Percentiles rank a stretch among this genome's conserved stretches.
Conservation (phyloP, 2,329 filamentous ascomycete species). For the Cucurbitaria berberidis region DNA sequence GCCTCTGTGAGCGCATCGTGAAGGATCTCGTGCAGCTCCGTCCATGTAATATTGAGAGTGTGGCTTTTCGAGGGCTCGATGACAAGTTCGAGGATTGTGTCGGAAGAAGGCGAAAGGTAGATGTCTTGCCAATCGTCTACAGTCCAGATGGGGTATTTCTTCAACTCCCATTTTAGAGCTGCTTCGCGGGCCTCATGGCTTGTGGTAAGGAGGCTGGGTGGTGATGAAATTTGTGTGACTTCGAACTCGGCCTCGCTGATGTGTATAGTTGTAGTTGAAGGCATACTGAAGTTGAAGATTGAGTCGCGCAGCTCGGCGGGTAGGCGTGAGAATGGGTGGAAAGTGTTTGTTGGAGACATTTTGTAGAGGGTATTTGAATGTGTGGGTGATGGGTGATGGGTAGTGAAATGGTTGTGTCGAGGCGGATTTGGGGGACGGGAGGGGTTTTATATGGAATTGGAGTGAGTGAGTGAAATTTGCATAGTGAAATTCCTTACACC, state of each 20-base stretch:
- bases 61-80: constrained; percentile 8
- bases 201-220: constrained; percentile 8
- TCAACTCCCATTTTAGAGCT: constrained; percentile 6
- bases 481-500: background rate
- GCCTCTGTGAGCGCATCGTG: constrained; percentile 12
- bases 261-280: background rate
- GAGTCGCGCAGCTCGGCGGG: background rate
- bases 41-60: constrained; percentile 19
- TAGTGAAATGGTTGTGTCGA: background rate
- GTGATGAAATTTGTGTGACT: constrained; percentile 12
- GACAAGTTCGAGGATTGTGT: constrained; percentile 14
- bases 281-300: background rate
- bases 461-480: background rate
- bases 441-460: background rate
- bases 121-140: constrained; percentile 15
- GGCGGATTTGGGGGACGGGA: background rate
- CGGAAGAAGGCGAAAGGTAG: constrained; percentile 3
- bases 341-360: constrained; percentile 2
- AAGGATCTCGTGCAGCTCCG: constrained; percentile 16
- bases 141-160: constrained; percentile 9
- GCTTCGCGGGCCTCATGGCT: constrained; percentile 11
- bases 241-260: constrained; percentile 8
- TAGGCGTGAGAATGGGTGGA: background rate
- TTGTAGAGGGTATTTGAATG: background rate
- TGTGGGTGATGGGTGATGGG: background rate